Base-by-base conservation (phyloP, 192 early-diverging fungal genomes). In the Linnemannia schmuckeri region DNA sequence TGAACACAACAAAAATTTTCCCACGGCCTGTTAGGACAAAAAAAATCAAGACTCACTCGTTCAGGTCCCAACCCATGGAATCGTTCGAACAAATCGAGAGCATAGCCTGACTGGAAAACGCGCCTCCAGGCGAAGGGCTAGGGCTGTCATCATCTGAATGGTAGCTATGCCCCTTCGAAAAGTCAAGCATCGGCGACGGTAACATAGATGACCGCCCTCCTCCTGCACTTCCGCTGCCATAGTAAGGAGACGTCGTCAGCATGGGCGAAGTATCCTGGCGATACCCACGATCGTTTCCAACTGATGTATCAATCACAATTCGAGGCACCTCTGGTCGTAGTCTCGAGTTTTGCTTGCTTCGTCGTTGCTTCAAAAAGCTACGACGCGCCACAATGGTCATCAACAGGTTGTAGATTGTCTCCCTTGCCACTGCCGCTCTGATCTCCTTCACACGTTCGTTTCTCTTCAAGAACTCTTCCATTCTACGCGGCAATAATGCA, bases 291-390 rank as follows among this genome's bases (percentile, higher is more conserved):
- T 86, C 84, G 35, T 81, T 80, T 35, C 79, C 84, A 38, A 86
- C 74, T 2, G 84, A 81, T 22, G 57, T 86, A 22, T 86, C 84
- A 55, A 86, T 86, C 15, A 86, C 84, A 57, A 86, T 86, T 40
- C 84, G 78, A 30, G 84, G 84, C 2, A 86, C 84, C n/a, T 86
- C 84, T 35, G 84, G 84, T 37, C 84, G 84, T 7, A 77, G 70
- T 54, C 84, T 72, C n/a, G 84, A 44, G 63, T 78, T 83, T 52
- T 81, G 78, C 33, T 85, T 85, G 35, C 70, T 72, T 22, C 84
- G 75, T 15, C 81, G 79, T 17, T 81, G 74, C 44, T 86, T 86
- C 71, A 81, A 69, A 81, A 86, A 86, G 70, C 57, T 86, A 18
- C 84, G 75, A 24, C 84, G 57, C 6, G 84, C 84, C 24, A 86